Percentiles rank a stretch among this genome's conserved stretches.
phyloP scores from a whole-genome alignment of 2,329 filamentous ascomycete genomes.

The Cordyceps sp. region DNA sequence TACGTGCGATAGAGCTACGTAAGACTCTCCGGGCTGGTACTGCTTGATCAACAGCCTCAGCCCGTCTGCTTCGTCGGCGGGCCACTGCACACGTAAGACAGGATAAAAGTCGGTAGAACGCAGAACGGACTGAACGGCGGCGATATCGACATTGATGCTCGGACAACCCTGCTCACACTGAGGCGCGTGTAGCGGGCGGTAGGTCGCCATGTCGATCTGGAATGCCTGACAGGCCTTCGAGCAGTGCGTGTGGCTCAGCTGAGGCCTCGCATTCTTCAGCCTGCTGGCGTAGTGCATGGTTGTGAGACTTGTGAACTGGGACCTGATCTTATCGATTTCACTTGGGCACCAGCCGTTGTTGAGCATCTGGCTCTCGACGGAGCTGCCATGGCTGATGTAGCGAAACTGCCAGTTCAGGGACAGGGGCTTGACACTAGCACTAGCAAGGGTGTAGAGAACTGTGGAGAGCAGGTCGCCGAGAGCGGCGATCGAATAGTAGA shows the following conservation, averaged over 20 bases:
- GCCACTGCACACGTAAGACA: constrained; percentile 5
- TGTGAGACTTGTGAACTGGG: constrained; percentile 7
- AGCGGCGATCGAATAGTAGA: constrained; percentile 12
- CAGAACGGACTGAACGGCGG: constrained; percentile 5
- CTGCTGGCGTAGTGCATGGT: constrained; percentile 10
- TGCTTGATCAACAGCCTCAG: constrained; percentile 8
- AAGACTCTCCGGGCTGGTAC: constrained; percentile 8
- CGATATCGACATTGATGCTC: constrained; percentile 6
- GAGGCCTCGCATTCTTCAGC: constrained; percentile 4
- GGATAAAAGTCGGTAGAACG: constrained; percentile 5
- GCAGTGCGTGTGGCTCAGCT: constrained; percentile 10
- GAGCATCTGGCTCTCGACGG: constrained; percentile 11
- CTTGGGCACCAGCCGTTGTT: constrained; percentile 15
- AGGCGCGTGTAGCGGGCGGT: constrained; percentile 9
- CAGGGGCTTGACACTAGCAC: not conserved
- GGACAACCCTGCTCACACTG: constrained; percentile 8
- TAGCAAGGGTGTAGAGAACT: not conserved
- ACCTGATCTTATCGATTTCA: constrained; percentile 12
- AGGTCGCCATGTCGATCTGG: constrained; percentile 13
- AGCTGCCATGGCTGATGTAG: constrained; percentile 5
- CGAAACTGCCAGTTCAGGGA: constrained; percentile 6
- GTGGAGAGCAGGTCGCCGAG: constrained; percentile 11
- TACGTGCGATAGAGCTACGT: constrained; percentile 18
- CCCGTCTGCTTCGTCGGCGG: constrained; percentile 1
- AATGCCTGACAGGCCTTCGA: constrained; percentile 11